phyloP scores from a whole-genome alignment of 139 green algal species.

The Chlamydomonas incerta region DNA sequence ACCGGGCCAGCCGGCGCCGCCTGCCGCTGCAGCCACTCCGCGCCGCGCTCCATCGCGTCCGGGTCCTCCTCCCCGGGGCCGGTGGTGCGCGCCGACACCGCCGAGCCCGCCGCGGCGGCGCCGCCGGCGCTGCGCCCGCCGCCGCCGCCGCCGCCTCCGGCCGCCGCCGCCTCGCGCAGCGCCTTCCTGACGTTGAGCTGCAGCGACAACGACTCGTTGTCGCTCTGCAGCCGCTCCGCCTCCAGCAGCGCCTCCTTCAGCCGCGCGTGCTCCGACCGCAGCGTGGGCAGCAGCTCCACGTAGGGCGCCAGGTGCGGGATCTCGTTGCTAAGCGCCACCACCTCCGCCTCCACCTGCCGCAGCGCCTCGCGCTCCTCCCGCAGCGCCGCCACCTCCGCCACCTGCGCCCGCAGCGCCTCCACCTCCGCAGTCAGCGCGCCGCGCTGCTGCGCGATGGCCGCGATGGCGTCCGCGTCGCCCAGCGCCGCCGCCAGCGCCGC shows the following conservation, averaged over 20 bases:
- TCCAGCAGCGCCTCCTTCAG: constrained; percentile 21
- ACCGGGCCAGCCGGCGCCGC: no score
- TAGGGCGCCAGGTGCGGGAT: constrained; percentile 42
- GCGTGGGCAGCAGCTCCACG: constrained; percentile 41
- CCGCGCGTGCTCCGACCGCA: constrained; percentile 23
- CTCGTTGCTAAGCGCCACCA: constrained; percentile 23
- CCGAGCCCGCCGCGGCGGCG: no score
- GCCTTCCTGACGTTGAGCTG: constrained; percentile 28
- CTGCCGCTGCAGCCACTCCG: no score
- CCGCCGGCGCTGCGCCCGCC: not conserved
- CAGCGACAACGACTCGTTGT: constrained; percentile 28
- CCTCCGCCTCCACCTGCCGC: constrained; percentile 29
- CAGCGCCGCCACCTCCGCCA: constrained; percentile 27
- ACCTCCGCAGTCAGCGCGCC: constrained; percentile 30
- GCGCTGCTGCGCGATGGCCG: constrained; percentile 33
- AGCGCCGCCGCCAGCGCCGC: not conserved
- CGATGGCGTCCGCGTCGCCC: constrained; percentile 24
- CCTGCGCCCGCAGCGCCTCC: constrained; percentile 17
- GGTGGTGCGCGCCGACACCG: no score
- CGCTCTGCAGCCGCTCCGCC: constrained; percentile 22
- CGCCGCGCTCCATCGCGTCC: not conserved
- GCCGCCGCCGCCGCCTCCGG: not conserved
- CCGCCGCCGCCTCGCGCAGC: constrained; percentile 20
- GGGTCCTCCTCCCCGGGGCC: not conserved
- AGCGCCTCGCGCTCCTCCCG: constrained; percentile 26